Percentiles rank a stretch among this genome's conserved stretches.
phyloP scores from a whole-genome alignment of 2,329 filamentous ascomycete species.

The Xylariaceae sp. region DNA sequence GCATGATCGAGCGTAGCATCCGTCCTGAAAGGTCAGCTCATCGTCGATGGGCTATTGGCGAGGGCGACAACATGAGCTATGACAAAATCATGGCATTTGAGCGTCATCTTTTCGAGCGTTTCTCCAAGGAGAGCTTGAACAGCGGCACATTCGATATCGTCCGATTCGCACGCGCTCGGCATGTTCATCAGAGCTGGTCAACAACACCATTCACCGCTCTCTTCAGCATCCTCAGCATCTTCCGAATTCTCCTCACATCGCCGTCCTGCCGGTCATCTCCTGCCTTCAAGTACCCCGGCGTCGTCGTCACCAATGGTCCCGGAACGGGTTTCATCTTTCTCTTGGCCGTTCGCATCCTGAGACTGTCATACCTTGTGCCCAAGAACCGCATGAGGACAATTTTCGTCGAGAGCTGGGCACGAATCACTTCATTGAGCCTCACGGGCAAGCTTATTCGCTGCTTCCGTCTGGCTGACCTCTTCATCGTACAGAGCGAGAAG shows the following conservation, averaged over 20 bases:
- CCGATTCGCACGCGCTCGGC: slow-evolving; percentile 69
- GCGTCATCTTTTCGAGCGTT: slow-evolving; percentile 24
- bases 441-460: slow-evolving; percentile 68
- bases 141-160: slow-evolving; percentile 58
- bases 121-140: slow-evolving; percentile 15
- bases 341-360: slow-evolving; percentile 44
- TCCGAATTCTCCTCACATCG: slow-evolving; percentile 45
- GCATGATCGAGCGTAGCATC: slow-evolving; percentile 65
- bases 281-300: slow-evolving; percentile 55
- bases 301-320: slow-evolving; percentile 84
- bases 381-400: slow-evolving; percentile 64
- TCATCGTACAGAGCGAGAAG: slow-evolving; percentile 9
- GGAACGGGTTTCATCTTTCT: slow-evolving; percentile 78
- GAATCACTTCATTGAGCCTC: slow-evolving; percentile 76
- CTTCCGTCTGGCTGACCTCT: slow-evolving; percentile 13
- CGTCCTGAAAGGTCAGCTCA: slow-evolving; percentile 50
- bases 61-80: slow-evolving; percentile 69
- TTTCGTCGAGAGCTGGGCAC: slow-evolving; percentile 91
- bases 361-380: slow-evolving; percentile 40
- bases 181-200: slow-evolving; percentile 74
- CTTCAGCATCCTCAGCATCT: slow-evolving; percentile 58
- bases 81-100: slow-evolving; percentile 59
- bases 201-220: slow-evolving; percentile 69
- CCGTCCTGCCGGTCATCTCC: slow-evolving; percentile 24
- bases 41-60: slow-evolving; percentile 77